Conservation (phyloP, 2,329 filamentous ascomycete genomes). For the Incumbomyces lentus region DNA sequence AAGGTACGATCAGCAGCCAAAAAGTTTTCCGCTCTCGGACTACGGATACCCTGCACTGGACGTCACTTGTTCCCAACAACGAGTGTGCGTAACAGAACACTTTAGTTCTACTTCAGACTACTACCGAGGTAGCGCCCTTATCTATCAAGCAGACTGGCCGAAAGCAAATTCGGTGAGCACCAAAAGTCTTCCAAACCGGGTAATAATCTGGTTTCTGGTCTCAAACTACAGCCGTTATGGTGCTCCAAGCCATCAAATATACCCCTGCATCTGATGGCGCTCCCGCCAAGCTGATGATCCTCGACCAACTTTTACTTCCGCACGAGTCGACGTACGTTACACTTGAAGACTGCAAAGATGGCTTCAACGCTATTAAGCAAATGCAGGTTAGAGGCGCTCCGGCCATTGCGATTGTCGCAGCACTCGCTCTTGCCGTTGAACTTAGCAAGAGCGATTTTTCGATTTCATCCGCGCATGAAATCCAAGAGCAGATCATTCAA, state of each 20-base stretch:
- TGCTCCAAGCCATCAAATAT: constrained; percentile 54
- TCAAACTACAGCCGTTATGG: constrained; percentile 24
- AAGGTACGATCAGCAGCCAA: not conserved
- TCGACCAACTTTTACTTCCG: constrained; percentile 54
- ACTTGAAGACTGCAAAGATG: constrained; percentile 46
- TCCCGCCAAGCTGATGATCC: constrained; percentile 39
- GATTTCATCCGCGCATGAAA: constrained; percentile 47
- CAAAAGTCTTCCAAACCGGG: too few species aligned
- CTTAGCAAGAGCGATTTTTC: constrained; percentile 43
- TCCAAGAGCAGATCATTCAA: constrained; percentile 57
- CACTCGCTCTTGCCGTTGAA: constrained; percentile 78
- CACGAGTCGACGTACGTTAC: constrained; percentile 48
- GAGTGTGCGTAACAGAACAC: too few species aligned
- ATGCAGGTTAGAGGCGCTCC: constrained; percentile 67
- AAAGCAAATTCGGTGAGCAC: too few species aligned
- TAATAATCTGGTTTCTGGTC: too few species aligned
- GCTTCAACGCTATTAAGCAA: constrained; percentile 55
- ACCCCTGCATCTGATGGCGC: constrained; percentile 32
- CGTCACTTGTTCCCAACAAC: too few species aligned
- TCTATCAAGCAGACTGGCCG: too few species aligned
- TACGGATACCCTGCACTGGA: too few species aligned
- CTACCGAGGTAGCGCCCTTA: too few species aligned
- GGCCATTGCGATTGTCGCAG: constrained; percentile 96
- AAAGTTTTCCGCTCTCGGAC: not conserved
- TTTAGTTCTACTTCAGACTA: too few species aligned